Percentiles rank a stretch among this genome's conserved stretches.
phyloP scores from a whole-genome alignment of 805 yeast species.

The Zygotorulaspora danielsina region DNA sequence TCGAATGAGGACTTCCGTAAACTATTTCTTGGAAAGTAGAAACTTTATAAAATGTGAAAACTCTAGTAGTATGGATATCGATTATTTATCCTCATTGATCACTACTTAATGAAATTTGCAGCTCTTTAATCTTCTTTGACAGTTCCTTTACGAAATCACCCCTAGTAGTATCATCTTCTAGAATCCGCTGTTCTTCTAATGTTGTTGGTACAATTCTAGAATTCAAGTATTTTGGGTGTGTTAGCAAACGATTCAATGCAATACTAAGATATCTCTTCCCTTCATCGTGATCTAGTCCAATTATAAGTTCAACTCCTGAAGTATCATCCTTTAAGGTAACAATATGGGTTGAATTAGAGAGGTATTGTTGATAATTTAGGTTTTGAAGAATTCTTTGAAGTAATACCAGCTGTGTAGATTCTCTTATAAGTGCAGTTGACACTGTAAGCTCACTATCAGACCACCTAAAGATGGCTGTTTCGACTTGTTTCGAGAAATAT shows the following conservation, averaged over 20 bases:
- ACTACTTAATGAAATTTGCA: constrained; percentile 42
- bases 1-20: constrained; percentile 40
- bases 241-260: constrained; percentile 64
- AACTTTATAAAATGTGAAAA: background rate
- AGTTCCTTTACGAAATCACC: constrained; percentile 43
- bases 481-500: constrained; percentile 62
- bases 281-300: constrained; percentile 58
- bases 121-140: constrained; percentile 48
- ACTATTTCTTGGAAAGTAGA: constrained; percentile 32
- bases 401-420: constrained; percentile 63
- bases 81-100: constrained; percentile 10
- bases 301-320: constrained; percentile 37
- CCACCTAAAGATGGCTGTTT: constrained; percentile 65
- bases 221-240: constrained; percentile 81
- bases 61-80: no score
- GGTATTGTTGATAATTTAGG: constrained; percentile 49
- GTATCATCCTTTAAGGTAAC: constrained; percentile 17
- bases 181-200: constrained; percentile 56
- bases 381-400: constrained; percentile 54
- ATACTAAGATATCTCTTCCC: constrained; percentile 58
- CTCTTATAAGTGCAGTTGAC: constrained; percentile 52
- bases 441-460: constrained; percentile 40
- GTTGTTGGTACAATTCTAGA: constrained; percentile 63
- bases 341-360: constrained; percentile 26
- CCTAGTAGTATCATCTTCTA: constrained; percentile 46